A percentile compares a stretch with the other conserved stretches of the same genome.
phyloP scores from a whole-genome alignment of 345 rosid genomes.

The Iberis pinnata region DNA sequence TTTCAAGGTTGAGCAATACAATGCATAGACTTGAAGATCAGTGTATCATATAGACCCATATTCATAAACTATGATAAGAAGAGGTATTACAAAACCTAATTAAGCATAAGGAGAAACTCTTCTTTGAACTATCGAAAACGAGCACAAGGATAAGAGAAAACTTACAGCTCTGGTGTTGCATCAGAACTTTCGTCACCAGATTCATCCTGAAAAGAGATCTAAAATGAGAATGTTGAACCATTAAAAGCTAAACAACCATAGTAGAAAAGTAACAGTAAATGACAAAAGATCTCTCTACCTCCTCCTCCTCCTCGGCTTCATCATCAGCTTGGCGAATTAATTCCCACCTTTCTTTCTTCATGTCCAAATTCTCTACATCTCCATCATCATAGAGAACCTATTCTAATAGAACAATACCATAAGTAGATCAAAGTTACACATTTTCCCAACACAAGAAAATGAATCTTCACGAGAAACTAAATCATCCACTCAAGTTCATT shows the following conservation, averaged over 20 bases:
- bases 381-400: conserved; percentile 28
- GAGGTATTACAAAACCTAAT: not conserved
- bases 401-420: not conserved
- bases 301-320: not conserved
- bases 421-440: too few relatives aligned
- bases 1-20: not conserved
- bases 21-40: not conserved
- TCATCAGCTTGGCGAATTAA: not conserved
- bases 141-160: not conserved
- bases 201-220: not conserved
- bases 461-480: too few relatives aligned
- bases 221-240: not conserved
- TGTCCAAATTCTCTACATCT: not conserved
- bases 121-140: not conserved
- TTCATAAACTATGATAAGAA: not conserved
- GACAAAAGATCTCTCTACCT: conserved; percentile 9
- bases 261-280: not conserved
- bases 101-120: not conserved
- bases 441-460: too few relatives aligned
- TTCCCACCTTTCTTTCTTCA: conserved; percentile 21
- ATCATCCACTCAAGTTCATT: not conserved
- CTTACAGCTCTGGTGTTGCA: conserved; percentile 19
- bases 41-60: not conserved
- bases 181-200: conserved; percentile 9
- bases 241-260: not conserved